Percentiles rank a stretch among this genome's conserved stretches.
Evolutionary conservation across 2,329 filamentous ascomycete genomes (phyloP).

Genomic region (Volutella citrinella): DNA sequence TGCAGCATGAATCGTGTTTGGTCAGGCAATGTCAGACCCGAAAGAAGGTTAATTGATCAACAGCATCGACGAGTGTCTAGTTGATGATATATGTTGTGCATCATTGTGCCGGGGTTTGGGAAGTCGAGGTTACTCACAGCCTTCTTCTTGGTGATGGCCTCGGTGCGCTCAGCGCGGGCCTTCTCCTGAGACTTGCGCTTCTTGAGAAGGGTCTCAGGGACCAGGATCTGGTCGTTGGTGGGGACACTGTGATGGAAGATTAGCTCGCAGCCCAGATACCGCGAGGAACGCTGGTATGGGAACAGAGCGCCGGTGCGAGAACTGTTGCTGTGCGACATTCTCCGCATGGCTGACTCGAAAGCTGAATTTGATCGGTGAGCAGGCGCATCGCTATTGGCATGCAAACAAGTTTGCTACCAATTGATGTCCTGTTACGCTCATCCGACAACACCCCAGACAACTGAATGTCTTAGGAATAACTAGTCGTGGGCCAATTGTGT

Average conservation of each 20-base stretch:
- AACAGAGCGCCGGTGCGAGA: conserved; percentile 80
- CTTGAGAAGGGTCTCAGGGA: conserved; percentile 99
- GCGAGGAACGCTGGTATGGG: conserved; percentile 42
- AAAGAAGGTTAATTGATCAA: conserved; percentile 99
- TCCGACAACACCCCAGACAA: conserved; percentile 70
- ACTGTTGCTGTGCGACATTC: conserved; percentile 91
- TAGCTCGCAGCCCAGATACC: conserved; percentile 73
- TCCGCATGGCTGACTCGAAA: conserved; percentile 81
- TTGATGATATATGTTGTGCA: conserved; percentile 84
- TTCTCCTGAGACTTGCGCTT: conserved; percentile 99
- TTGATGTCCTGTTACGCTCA: conserved; percentile 52
- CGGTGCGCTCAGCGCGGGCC: conserved; percentile 84
- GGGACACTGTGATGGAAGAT: conserved; percentile 76
- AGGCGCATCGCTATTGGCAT: too few relatives aligned
- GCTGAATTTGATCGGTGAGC: conserved; percentile 79
- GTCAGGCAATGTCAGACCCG: conserved; percentile 75
- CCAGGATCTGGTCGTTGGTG: conserved; percentile 91
- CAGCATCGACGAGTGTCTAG: conserved; percentile 98
- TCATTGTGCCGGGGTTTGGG: conserved; percentile 60
- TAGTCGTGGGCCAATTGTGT: too few relatives aligned
- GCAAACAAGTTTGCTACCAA: too few relatives aligned
- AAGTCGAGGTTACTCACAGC: conserved; percentile 64
- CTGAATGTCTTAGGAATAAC: conserved; percentile 34
- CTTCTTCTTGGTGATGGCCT: conserved; percentile 82
- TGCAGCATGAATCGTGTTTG: too few relatives aligned